Base-by-base conservation (phyloP, 2,329 filamentous ascomycete genomes). In the Verticillium alfalfae region DNA sequence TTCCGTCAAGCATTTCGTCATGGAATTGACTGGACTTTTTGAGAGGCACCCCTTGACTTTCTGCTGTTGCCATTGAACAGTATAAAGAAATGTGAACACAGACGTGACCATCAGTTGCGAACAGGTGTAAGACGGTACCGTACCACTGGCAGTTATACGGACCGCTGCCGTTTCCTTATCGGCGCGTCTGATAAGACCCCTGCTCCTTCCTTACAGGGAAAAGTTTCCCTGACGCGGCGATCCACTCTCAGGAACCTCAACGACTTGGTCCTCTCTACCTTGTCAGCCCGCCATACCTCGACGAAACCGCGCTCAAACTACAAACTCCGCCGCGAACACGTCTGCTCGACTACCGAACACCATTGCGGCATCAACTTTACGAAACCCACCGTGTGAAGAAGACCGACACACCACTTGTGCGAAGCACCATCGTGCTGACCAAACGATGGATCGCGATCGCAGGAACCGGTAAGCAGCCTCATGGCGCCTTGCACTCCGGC, bases 381-480 rank as follows among this genome's bases (percentile, higher is more conserved):
- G 45, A 49, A 3, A 49, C 3, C n/a, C 7, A 10, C n/a, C 12
- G 9, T 6, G n/a, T 18, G 45, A 18, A 22, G n/a, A 26, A 10
- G 12, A 3, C 18, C 45, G 18, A 59, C 12, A 31, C 26, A 18
- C 26, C 13, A 5, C 26, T 31, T 31, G 16, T 18, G 39, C 22
- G 49, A 59, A 34, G 12, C 37, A 60, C 45, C 45, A 49, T 49
- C 45, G 45, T 49, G 45, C 18, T 1, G 16, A 49, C 12, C 45
- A n/a, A 13, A 22, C 45, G 45, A 58, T 58, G 57, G 57, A 58
- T 31, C 57, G 57, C 38, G 57, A 58, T 49, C 38, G 45, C 45
- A 49, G 45, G 45, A 49, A 49, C 45, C 45, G 45, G 45, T 49
- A 49, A 49, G 45, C 45, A 49, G 45, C 45, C 18, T 49, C 45